These are phyloP conservation scores for Anisodus acutangulus DNA, from an alignment of 257 asterid species.

Conservation along the genomic window DNA sequence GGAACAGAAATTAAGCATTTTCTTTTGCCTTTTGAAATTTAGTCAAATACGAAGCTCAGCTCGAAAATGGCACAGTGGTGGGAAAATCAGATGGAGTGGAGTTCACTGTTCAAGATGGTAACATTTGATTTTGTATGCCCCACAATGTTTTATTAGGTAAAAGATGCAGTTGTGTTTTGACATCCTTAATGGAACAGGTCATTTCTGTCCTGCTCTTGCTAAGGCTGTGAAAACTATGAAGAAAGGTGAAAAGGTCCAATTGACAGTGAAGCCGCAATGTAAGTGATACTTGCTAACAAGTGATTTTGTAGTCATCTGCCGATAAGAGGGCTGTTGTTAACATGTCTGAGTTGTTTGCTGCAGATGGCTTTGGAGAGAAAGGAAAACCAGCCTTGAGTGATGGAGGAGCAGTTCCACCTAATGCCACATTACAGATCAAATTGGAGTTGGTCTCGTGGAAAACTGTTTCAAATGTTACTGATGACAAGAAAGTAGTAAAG, in stretches of 20 bases:
- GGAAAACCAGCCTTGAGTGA: conserved; percentile 62
- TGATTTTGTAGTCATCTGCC: not conserved
- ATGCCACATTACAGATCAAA: conserved; percentile 49
- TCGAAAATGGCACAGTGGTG: conserved; percentile 61
- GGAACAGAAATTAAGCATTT: not conserved
- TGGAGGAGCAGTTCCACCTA: conserved; percentile 62
- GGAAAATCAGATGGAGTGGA: conserved; percentile 61
- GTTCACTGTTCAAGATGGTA: conserved; percentile 64
- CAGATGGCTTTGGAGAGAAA: conserved; percentile 69
- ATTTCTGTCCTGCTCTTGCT: conserved; percentile 71
- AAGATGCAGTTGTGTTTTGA: not conserved
- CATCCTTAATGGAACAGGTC: conserved; percentile 42
- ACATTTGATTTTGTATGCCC: not conserved
- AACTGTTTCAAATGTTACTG: conserved; percentile 60
- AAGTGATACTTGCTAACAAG: conserved; percentile 29
- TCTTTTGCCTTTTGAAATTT: conserved; percentile 17
- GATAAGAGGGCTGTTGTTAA: not conserved
- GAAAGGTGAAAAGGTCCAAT: conserved; percentile 71
- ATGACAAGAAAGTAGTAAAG: conserved; percentile 72
- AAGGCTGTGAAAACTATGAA: conserved; percentile 81
- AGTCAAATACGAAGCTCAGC: conserved; percentile 66
- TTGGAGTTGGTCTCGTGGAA: conserved; percentile 70
- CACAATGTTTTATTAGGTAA: not conserved
- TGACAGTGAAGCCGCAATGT: conserved; percentile 75
- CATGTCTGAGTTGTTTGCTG: conserved; percentile 12